Evolutionary conservation across 2,329 filamentous ascomycete species (phyloP), one percentile per base, ranked within the genome.

Genomic region (Fusarium phyllophilum): DNA sequence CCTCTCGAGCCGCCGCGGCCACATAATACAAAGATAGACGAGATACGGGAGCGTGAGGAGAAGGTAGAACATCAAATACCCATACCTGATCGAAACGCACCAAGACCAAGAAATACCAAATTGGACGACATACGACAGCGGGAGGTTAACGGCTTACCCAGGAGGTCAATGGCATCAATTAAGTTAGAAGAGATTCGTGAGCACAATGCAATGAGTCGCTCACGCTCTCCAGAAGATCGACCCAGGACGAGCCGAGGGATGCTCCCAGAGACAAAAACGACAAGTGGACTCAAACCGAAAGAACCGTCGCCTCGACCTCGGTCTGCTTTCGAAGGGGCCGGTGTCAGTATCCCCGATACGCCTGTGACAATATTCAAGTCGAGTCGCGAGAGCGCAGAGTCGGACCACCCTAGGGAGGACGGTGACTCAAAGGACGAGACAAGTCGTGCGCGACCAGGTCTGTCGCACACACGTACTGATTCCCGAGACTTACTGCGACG

Each of bases 101-200:
- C 76, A 15, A 78, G 78, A 20, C 78, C 78, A 4, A 80, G 77
- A 61, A 87, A 85, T 69, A 84, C 82, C n/a, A 86, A 85, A 56
- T 75, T 89, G 14, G 86, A 89, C 48, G 85, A 88, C 33, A 85
- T 89, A 51, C 80, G 83, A 42, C 81, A 82, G 49, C 81, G 82
- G 29, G 86, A 88, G 74, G 81, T 80, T 52, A 81, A 84, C 36
- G 83, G 82, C 6, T 74, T 86, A 33, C 86, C 88, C 10, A 85
- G 80, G 62, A 83, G 85, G 58, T 84, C 84, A 4, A 78, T 88
- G 22, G 85, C 88, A n/a, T 83, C 84, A 12, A 85, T 85, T 60
- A 83, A 84, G 38, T 79, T 90, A 6, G 87, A 86, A 39, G 88
- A 89, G 77, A 89, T 89, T 62, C 83, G 85, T 44, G 85, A 88